phyloP scores from a whole-genome alignment of 2,329 filamentous ascomycete species.

The Apiospora malaysiana region DNA sequence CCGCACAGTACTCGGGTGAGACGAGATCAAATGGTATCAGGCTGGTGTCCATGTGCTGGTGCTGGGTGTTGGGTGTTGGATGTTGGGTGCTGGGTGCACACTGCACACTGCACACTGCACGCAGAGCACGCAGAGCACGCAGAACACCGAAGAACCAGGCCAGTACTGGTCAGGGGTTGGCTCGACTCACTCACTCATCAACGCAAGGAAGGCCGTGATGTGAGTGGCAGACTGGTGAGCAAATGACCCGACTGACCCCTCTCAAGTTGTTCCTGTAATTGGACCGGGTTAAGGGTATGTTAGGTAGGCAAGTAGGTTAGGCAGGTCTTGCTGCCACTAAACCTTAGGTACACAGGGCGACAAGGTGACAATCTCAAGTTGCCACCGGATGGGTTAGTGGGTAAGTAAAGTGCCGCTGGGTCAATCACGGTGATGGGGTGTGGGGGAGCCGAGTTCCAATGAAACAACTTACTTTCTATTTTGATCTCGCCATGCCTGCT shows the following conservation, averaged over 20 bases:
- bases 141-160: no score
- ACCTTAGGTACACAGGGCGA: not conserved
- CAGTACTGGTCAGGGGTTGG: not conserved
- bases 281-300: not conserved
- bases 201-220: not conserved
- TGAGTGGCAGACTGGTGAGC: not conserved
- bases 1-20: not conserved
- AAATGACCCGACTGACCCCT: constrained; percentile 1
- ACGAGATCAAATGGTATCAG: constrained; percentile 19
- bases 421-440: not conserved
- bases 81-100: no score
- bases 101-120: no score
- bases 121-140: no score
- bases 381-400: not conserved
- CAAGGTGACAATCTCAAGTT: not conserved
- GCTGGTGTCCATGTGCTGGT: not conserved
- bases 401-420: not conserved
- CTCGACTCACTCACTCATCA: not conserved
- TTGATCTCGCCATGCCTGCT: constrained; percentile 6
- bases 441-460: not conserved
- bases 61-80: no score
- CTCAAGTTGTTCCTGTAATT: constrained; percentile 7
- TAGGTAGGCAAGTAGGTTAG: no score
- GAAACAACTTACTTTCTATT: constrained; percentile 7
- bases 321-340: no score